Base-by-base conservation (phyloP, 1,139 yeast genomes). In the Starmera stellimalicola region DNA sequence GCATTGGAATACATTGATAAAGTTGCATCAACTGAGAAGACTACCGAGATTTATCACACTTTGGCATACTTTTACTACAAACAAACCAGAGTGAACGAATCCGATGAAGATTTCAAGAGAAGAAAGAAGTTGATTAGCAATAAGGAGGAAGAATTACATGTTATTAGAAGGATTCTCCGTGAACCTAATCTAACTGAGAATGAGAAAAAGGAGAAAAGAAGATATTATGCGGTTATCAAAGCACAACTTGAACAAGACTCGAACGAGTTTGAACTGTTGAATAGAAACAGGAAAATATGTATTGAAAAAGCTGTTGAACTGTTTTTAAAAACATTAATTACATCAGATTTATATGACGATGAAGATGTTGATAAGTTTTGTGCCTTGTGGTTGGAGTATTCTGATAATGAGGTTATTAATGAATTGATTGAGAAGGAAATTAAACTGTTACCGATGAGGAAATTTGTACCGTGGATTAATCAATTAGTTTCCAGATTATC, bases 311-410 rank as follows among this genome's bases (percentile, higher is more conserved):
- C 94, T 0, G 63, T 81, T 10, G 68, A 64, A 29, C 78, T 70
- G 44, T 84, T 80, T 47, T 51, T 85, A 36, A 63, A 61, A 32
- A 63, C 83, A 32, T 58, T 79, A 20, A 55, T 65, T 3, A 55
- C 62, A 17, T 52, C 68, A 29, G 70, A 66, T 26, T 62, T 59
- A 11, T 65, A 62, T 39, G 69, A 68, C 32, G 73, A 68, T 35
- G 79, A 75, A 38, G 79, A 74, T 37, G 61, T 81, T 33, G 94
- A 85, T 44, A 70, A 83, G 35, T 79, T 88, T 41, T 78, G 88
- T 51, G 81, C 93, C 0, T 55, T 88, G n/a, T 88, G 96, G 95
- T 63, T 91, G 28, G 83, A 80, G 38, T 68, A 70, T 44, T 64
- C 75, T 4, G 52, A 52, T 6, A 63, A 65, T 31, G 67, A 58